phyloP scores from a whole-genome alignment of 148 eudicot genomes.

The Silene latifolia region DNA sequence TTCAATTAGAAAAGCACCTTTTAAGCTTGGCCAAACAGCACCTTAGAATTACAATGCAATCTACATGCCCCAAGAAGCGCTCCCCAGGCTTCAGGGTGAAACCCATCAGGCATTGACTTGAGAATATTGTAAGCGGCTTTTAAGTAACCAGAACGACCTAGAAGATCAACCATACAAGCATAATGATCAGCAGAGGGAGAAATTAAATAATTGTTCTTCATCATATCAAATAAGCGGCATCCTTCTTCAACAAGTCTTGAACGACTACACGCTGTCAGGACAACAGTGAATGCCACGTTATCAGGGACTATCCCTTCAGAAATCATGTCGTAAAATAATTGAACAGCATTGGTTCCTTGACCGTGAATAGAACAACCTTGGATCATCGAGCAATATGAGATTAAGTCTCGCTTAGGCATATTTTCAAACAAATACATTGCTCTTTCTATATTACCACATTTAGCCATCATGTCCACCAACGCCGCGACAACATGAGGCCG shows the following conservation, averaged over 20 bases:
- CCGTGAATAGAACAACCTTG: constrained; percentile 65
- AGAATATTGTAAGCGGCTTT: too few relatives aligned
- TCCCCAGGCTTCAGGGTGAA: too few relatives aligned
- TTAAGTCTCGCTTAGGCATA: constrained; percentile 53
- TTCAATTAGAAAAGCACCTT: too few relatives aligned
- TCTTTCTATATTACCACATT: constrained; percentile 66
- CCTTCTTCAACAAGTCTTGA: constrained; percentile 62
- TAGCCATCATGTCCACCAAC: constrained; percentile 67
- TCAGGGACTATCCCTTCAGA: constrained; percentile 57
- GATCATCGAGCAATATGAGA: constrained; percentile 72
- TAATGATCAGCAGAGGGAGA: constrained; percentile 53
- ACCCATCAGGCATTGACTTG: too few relatives aligned
- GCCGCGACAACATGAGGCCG: constrained; percentile 55
- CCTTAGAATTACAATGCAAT: too few relatives aligned
- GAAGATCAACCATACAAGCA: too few relatives aligned
- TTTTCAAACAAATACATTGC: constrained; percentile 43
- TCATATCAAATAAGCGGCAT: constrained; percentile 40
- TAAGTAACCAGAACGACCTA: too few relatives aligned
- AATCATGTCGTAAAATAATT: constrained; percentile 55
- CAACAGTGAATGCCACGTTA: constrained; percentile 60
- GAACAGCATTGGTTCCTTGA: constrained; percentile 47
- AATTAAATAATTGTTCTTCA: constrained; percentile 42
- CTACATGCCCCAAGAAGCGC: too few relatives aligned
- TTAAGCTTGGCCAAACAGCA: too few relatives aligned
- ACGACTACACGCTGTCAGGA: constrained; percentile 59